Evolutionary conservation across 306 rosid species (phyloP).

Genomic region (Fragaria nilgerrensis): DNA sequence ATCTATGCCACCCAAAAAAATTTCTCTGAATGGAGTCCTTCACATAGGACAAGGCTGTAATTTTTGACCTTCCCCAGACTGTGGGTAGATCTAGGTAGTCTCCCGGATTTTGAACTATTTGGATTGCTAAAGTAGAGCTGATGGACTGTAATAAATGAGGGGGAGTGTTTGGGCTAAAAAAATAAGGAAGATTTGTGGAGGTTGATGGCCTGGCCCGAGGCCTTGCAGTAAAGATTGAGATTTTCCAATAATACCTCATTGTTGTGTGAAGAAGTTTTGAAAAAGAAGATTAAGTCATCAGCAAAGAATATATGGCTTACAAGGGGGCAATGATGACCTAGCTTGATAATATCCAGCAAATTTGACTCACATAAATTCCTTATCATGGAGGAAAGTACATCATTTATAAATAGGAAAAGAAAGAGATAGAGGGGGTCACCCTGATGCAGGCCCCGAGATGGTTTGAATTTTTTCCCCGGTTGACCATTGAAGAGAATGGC

Average conservation of each 20-base stretch:
- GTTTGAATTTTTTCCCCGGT: background rate
- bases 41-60: too few species aligned
- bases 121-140: too few species aligned
- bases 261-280: background rate
- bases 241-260: background rate
- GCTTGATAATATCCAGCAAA: background rate
- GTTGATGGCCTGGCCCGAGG: background rate
- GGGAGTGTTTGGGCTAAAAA: too few species aligned
- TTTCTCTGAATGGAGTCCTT: too few species aligned
- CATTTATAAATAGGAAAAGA: background rate
- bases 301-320: background rate
- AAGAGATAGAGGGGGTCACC: background rate
- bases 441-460: background rate
- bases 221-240: background rate
- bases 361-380: background rate
- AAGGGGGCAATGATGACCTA: too few species aligned
- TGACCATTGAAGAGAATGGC: background rate
- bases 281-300: background rate
- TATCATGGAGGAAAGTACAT: background rate
- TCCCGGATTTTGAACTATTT: too few species aligned
- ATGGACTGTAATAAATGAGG: too few species aligned
- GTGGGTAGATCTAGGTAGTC: too few species aligned
- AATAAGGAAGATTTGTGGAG: too few species aligned
- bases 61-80: too few species aligned
- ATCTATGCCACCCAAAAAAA: too few species aligned